phyloP scores from a whole-genome alignment of 495 filamentous ascomycete genomes.

The Penicillium daleae region DNA sequence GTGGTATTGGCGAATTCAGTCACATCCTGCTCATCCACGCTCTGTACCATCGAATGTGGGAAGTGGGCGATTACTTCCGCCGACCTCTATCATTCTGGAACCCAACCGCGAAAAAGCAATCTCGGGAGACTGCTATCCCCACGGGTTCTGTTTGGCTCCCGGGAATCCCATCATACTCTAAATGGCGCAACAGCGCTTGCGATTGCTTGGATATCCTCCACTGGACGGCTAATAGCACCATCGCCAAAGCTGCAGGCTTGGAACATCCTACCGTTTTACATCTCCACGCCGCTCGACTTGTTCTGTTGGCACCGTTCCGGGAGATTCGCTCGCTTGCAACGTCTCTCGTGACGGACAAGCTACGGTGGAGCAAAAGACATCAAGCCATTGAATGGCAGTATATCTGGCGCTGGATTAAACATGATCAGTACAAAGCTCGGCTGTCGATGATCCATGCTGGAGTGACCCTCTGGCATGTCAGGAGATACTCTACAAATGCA shows the following conservation, averaged over 20 bases:
- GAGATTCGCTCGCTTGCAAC: slow-evolving; percentile 45
- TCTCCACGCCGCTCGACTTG: slow-evolving; percentile 53
- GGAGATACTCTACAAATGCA: slow-evolving; percentile 49
- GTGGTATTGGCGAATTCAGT: slow-evolving; percentile 50
- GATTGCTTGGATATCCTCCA: slow-evolving; percentile 60
- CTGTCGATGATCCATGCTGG: slow-evolving; percentile 59
- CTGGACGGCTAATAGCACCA: slow-evolving; percentile 54
- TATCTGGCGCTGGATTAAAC: slow-evolving; percentile 52
- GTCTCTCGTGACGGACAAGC: slow-evolving; percentile 34
- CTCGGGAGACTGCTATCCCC: slow-evolving; percentile 40
- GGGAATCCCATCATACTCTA: slow-evolving; percentile 51
- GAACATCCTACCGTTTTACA: slow-evolving; percentile 57
- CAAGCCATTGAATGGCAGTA: slow-evolving; percentile 47
- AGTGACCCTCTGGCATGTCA: slow-evolving; percentile 52
- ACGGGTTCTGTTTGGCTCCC: slow-evolving; percentile 54
- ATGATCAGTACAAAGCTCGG: slow-evolving; percentile 59
- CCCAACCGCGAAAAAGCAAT: slow-evolving; percentile 51
- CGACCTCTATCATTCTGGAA: slow-evolving; percentile 53
- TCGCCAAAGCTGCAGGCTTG: slow-evolving; percentile 48
- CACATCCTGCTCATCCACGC: slow-evolving; percentile 54
- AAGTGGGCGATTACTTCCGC: slow-evolving; percentile 52
- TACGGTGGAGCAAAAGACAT: slow-evolving; percentile 38
- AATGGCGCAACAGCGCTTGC: slow-evolving; percentile 60
- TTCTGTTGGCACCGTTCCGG: slow-evolving; percentile 44
- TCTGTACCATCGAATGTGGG: slow-evolving; percentile 55